Evolutionary conservation across 305 asterid genomes (phyloP).

Genomic region (Fraxinus sp.): DNA sequence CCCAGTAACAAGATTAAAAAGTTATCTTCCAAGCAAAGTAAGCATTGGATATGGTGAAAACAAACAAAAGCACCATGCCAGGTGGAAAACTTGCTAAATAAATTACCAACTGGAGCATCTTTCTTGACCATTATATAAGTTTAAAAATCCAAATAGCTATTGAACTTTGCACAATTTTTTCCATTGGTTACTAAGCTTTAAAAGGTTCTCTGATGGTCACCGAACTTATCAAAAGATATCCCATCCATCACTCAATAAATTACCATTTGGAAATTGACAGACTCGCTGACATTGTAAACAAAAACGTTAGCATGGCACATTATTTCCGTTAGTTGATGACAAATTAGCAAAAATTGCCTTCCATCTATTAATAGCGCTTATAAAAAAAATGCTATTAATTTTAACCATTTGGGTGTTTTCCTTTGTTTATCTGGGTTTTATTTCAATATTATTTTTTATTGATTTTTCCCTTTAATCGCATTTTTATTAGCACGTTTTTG

Average conservation of each 20-base stretch:
- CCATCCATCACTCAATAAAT: neutral
- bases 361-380: neutral
- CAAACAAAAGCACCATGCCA: neutral
- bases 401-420: neutral
- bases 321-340: neutral
- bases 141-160: neutral
- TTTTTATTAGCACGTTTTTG: neutral
- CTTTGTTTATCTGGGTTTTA: neutral
- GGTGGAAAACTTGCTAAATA: neutral
- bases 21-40: neutral
- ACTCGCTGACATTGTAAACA: neutral
- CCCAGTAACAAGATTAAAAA: neutral
- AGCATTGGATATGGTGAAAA: neutral
- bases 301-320: neutral
- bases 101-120: constrained; percentile 3
- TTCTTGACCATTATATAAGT: neutral
- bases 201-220: neutral
- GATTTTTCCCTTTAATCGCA: neutral
- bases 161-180: neutral
- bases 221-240: neutral
- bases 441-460: neutral
- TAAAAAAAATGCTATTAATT: neutral
- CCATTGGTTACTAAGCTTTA: neutral
- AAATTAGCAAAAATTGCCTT: neutral
- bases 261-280: neutral